These are phyloP conservation scores for Fusarium subtropicale DNA, from an alignment of 2,329 filamentous ascomycete genomes.

Conservation along the genomic window DNA sequence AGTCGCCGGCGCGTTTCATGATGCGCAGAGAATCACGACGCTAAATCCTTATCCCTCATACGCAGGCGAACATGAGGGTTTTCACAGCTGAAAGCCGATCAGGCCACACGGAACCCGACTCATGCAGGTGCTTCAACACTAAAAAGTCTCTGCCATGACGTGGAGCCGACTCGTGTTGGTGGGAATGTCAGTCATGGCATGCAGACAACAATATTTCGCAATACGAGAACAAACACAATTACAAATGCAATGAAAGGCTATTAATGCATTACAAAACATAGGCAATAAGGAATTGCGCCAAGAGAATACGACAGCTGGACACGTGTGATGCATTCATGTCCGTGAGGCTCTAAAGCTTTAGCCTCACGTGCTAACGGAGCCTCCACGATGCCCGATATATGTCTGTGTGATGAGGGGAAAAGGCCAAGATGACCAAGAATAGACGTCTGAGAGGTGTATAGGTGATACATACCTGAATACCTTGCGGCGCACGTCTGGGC, in stretches of 20 bases:
- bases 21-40: background rate
- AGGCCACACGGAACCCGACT: conserved; percentile 10
- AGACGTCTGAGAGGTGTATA: background rate
- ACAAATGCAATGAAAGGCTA: background rate
- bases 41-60: background rate
- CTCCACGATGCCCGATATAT: conserved; percentile 5
- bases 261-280: background rate
- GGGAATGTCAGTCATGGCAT: conserved; percentile 6
- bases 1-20: conserved; percentile 21
- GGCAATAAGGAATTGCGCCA: background rate
- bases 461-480: conserved; percentile 2
- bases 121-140: conserved; percentile 12
- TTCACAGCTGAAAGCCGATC: background rate
- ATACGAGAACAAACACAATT: background rate
- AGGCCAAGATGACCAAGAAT: background rate
- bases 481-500: conserved; percentile 10
- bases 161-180: conserved; percentile 17
- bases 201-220: background rate
- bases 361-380: conserved; percentile 15
- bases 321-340: background rate
- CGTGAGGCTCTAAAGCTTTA: conserved; percentile 9
- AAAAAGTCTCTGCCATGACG: conserved; percentile 13
- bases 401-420: conserved; percentile 26
- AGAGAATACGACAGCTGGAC: background rate
- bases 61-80: background rate